Conservation (phyloP, 2,329 filamentous ascomycete genomes). For the Cercospora berteroae region DNA sequence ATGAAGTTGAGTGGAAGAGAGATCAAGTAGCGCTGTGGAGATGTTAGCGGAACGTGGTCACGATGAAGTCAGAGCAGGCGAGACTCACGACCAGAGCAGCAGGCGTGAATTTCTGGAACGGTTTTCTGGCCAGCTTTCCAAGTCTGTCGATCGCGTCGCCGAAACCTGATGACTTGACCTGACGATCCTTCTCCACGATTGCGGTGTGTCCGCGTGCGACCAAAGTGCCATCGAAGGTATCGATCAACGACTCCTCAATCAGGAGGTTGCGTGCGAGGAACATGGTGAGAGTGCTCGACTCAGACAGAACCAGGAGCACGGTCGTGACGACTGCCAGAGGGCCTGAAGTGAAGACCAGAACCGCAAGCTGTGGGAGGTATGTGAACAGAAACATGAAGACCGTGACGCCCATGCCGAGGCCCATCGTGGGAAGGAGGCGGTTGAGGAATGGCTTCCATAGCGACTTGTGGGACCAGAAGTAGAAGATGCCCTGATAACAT, state of each 20-base stretch:
- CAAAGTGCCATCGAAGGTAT: conserved; percentile 79
- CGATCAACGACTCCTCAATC: conserved; percentile 76
- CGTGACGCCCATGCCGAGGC: conserved; percentile 70
- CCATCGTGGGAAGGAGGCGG: conserved; percentile 61
- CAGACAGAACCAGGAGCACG: conserved; percentile 60
- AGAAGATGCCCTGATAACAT: conserved; percentile 55
- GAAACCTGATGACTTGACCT: conserved; percentile 58
- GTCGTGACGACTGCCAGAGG: conserved; percentile 75
- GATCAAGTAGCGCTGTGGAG: conserved; percentile 63
- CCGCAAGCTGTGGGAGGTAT: conserved; percentile 78
- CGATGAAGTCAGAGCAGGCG: background rate
- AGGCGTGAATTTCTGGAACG: conserved; percentile 54
- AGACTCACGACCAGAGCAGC: conserved; percentile 56
- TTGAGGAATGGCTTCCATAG: conserved; percentile 60
- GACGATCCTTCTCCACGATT: conserved; percentile 71
- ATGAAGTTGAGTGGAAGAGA: conserved; percentile 93
- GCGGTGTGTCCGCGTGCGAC: conserved; percentile 54
- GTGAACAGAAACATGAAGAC: conserved; percentile 80
- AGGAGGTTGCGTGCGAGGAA: conserved; percentile 68
- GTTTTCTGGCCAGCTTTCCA: conserved; percentile 57
- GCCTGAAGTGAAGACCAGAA: conserved; percentile 81
- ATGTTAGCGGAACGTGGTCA: background rate
- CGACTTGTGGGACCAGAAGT: conserved; percentile 57
- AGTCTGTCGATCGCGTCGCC: conserved; percentile 55
- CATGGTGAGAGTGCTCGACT: conserved; percentile 51